Evolutionary conservation across 495 filamentous ascomycete species (phyloP), one percentile per base, ranked within the genome.

Genomic region (Entonaema liquescens): DNA sequence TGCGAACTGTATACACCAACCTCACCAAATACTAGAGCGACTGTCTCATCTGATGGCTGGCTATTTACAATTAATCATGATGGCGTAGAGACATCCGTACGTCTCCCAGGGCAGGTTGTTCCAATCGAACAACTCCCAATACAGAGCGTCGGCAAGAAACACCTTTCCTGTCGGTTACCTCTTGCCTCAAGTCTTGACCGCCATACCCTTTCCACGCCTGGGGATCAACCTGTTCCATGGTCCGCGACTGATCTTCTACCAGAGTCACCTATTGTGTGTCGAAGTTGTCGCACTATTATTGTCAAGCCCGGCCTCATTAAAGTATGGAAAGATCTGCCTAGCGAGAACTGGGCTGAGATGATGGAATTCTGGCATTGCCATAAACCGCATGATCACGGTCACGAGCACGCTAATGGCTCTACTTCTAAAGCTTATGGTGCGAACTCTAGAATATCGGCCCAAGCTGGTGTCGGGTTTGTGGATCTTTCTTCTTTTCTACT

Each of bases 291-390:
- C 12, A 56, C 68, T 17, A 73, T 70, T 2, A 42, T 92, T 28
- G 75, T 93, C 7, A 55, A 74, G 2, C 47, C 62, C 6, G 81
- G 79, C 3, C 70, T 54, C 4, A 74, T 91, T 26, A 79, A 79
- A 70, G 79, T 78, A n/a, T 99, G 96, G 95, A 97, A 94, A 79
- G 94, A 98, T 74, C 84, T 99, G 4, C 95, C 95, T 0, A 97
- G 93, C 71, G 93, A 94, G 65, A 95, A 97, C 73, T 99, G 95
- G 95, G 95, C 95, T 1, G 95, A 99, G 79, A 98, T 98, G 96
- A 99, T 99, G 95, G 95, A 99, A 76, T 97, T 98, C 72, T 99
- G 95, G 95, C 95, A 99, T 79, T 99, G 95, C 76, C 95, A 99
- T 78, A 98, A 98, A 76, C 95, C 93, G 47, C 80, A 88, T 61